Conservation (phyloP, 192 early-diverging fungal genomes). For the Entomortierella chlamydospora region DNA sequence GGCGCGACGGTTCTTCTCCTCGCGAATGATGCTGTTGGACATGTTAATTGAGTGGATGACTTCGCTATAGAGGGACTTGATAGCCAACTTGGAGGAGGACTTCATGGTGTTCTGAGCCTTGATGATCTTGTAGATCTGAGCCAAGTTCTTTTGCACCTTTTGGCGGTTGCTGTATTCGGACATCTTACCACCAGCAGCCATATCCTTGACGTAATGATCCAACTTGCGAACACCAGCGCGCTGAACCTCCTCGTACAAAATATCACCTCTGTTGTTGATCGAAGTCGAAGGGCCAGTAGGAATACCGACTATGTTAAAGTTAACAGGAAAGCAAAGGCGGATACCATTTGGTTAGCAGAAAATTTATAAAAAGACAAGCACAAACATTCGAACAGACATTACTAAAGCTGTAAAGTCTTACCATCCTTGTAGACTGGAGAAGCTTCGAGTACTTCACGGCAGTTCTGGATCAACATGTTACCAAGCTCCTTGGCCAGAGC, state of each 20-base stretch:
- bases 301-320: conserved; percentile 72
- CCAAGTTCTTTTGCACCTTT: conserved; percentile 82
- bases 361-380: background rate
- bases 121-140: conserved; percentile 83
- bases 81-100: conserved; percentile 75
- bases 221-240: conserved; percentile 88
- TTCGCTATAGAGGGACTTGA: conserved; percentile 77
- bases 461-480: conserved; percentile 89
- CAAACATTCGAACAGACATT: conserved; percentile 4
- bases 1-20: conserved; percentile 59
- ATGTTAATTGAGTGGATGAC: conserved; percentile 79
- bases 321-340: conserved; percentile 9
- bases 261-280: conserved; percentile 83
- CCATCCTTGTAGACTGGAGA: conserved; percentile 92
- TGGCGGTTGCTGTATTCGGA: conserved; percentile 81
- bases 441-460: conserved; percentile 79
- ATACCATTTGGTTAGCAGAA: background rate
- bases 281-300: conserved; percentile 86
- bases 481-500: conserved; percentile 83
- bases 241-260: conserved; percentile 87
- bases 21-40: conserved; percentile 78
- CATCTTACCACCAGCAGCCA: conserved; percentile 79
- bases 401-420: conserved; percentile 57
- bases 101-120: conserved; percentile 82
- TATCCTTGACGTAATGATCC: conserved; percentile 91